Conservation (phyloP, 148 eudicot genomes). For the Rhododendron williamsianum region DNA sequence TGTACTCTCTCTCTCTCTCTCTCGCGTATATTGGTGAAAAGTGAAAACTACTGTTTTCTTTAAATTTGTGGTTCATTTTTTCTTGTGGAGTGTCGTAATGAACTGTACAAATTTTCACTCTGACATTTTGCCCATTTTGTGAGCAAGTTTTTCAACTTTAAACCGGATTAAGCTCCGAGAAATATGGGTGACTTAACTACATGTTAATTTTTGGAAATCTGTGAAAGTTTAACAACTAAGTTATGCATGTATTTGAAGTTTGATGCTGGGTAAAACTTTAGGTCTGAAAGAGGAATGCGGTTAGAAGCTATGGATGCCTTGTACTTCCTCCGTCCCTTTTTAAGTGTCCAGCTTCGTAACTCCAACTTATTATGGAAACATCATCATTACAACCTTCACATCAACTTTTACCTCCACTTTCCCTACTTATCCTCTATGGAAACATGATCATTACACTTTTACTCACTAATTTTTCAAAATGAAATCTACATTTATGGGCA, state of each 20-base stretch:
- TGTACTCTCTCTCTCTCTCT: slow-evolving; percentile 39
- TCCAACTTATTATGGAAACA: too few species aligned
- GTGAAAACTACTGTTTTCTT: neutral
- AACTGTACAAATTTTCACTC: neutral
- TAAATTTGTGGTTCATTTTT: neutral
- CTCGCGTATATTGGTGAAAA: neutral
- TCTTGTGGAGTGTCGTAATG: neutral
- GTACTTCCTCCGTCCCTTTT: neutral
- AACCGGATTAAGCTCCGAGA: too few species aligned
- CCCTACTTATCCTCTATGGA: too few species aligned
- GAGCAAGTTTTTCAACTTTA: too few species aligned
- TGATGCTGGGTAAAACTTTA: neutral
- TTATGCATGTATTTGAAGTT: neutral
- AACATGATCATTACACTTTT: too few species aligned
- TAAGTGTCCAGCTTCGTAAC: too few species aligned
- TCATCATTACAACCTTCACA: too few species aligned
- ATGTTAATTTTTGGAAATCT: neutral
- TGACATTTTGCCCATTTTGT: too few species aligned
- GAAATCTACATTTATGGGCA: too few species aligned
- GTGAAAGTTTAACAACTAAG: neutral
- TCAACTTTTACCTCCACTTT: too few species aligned
- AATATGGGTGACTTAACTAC: too few species aligned
- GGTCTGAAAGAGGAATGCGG: neutral
- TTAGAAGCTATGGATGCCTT: neutral
- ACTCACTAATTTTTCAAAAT: too few species aligned